phyloP scores from a whole-genome alignment of 2,329 filamentous ascomycete genomes.

The Thelonectria discophora region DNA sequence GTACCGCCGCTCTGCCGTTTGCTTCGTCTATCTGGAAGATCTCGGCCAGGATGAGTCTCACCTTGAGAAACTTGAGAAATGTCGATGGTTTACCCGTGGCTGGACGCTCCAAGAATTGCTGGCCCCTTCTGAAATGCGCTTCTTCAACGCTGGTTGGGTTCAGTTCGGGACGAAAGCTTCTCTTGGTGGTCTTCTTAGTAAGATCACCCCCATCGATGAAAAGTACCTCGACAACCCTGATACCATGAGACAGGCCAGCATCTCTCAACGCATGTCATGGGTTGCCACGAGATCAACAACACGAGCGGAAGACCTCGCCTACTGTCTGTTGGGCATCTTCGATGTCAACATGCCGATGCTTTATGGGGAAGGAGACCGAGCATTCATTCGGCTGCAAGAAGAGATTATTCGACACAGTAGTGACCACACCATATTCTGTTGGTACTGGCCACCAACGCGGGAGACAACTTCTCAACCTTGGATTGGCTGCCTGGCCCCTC shows the following conservation, averaged over 20 bases:
- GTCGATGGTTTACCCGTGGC: neutral
- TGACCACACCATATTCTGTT: slow-evolving; percentile 4
- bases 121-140: neutral
- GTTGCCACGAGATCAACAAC: slow-evolving; percentile 7
- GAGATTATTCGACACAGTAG: slow-evolving; percentile 8
- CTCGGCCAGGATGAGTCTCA: neutral
- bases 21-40: slow-evolving; percentile 3
- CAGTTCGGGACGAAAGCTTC: neutral
- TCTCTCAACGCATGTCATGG: slow-evolving; percentile 8
- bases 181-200: neutral
- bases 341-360: slow-evolving; percentile 21
- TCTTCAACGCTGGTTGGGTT: neutral
- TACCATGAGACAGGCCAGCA: neutral
- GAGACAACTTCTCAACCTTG: neutral
- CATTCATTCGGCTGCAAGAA: slow-evolving; percentile 16
- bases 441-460: neutral
- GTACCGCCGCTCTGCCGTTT: neutral
- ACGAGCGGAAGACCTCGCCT: slow-evolving; percentile 13
- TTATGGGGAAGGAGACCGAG: slow-evolving; percentile 16
- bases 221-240: neutral
- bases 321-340: slow-evolving; percentile 21
- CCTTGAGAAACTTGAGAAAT: neutral
- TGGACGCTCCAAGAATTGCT: neutral
- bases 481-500: neutral
- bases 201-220: neutral